Base-by-base conservation (phyloP, 805 yeast species). In the Metschnikowia koreensis region DNA sequence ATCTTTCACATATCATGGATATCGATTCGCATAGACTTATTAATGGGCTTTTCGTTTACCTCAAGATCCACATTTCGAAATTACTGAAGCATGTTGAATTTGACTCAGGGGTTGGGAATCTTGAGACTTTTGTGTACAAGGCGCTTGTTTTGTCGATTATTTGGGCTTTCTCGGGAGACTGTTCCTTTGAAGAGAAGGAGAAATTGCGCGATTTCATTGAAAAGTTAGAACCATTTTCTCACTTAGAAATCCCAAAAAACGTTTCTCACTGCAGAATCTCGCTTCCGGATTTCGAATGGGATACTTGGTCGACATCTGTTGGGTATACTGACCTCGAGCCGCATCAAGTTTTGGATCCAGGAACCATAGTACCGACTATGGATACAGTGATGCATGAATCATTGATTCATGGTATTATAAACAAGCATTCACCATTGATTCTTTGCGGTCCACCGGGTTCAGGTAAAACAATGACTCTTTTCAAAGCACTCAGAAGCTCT, bases 361-460 rank as follows among this genome's bases (percentile, higher is more conserved):
- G 82, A 56, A 64, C 82, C 0, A 81, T 93, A 1, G 78, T 93
- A 9, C 88, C 96, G 0, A 93, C 98, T 0, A 61, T 81, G 0
- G 97, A 91, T 57, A 91, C 97, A 0, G 64, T 77, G 1, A 75
- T 83, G 50, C 88, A 88, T 51, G 93, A 89, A 53, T 64, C 70
- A 1, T 60, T 88, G 10, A 74, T 93, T 1, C 79, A 76, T 49
- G 71, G 83, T 0, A 65, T 87, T 1, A 60, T 92, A 37, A 72
- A 74, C 34, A 80, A 81, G 42, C 84, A 80, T 48, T 70, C 70
- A 38, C 82, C 96, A 0, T 65, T 89, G 15, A 73, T 93, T 28
- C 73, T 93, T 22, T 90, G 97, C 68, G 98, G 98, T 2, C 98
- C 98, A 0, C 97, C 98, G 0, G 98, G 98, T 4, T 87, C 97